Conservation (phyloP, 805 yeast species). For the Citeromyces matritensis region DNA sequence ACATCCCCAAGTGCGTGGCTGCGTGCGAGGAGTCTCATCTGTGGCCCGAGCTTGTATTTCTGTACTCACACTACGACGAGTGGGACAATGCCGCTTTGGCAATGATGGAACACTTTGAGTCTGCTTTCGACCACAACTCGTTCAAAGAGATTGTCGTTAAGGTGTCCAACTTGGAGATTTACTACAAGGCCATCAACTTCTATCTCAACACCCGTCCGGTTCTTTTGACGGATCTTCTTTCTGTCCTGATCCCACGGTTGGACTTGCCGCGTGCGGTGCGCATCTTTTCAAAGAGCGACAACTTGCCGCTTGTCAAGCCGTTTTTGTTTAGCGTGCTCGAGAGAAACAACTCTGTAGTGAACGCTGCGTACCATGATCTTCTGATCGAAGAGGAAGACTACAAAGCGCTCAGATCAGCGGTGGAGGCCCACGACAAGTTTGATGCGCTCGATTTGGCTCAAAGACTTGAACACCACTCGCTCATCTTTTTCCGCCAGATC, state of each 20-base stretch:
- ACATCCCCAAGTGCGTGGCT: constrained; percentile 91
- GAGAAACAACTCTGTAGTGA: constrained; percentile 82
- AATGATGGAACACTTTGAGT: constrained; percentile 89
- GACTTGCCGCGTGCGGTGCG: constrained; percentile 92
- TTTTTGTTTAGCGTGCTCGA: constrained; percentile 84
- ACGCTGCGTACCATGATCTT: constrained; percentile 89
- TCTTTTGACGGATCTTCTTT: constrained; percentile 69
- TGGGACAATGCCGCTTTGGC: constrained; percentile 98
- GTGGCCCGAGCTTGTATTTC: constrained; percentile 92
- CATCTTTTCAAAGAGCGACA: constrained; percentile 89
- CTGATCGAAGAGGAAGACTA: constrained; percentile 95
- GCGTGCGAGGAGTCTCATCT: constrained; percentile 90
- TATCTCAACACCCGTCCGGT: constrained; percentile 89
- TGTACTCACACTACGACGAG: constrained; percentile 96
- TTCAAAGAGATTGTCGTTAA: constrained; percentile 92
- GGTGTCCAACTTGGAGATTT: constrained; percentile 91
- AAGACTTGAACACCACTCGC: constrained; percentile 81
- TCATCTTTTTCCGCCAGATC: constrained; percentile 89
- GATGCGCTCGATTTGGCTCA: constrained; percentile 87
- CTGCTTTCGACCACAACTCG: constrained; percentile 84
- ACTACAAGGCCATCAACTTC: constrained; percentile 93
- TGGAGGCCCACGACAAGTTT: constrained; percentile 81
- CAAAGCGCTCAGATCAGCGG: constrained; percentile 74
- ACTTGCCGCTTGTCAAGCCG: constrained; percentile 91
- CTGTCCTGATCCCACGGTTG: constrained; percentile 75